Evolutionary conservation across 225 moss, liverwort and hornwort genomes (phyloP), one percentile per base, ranked within the genome.

Genomic region (Neckera pumila): DNA sequence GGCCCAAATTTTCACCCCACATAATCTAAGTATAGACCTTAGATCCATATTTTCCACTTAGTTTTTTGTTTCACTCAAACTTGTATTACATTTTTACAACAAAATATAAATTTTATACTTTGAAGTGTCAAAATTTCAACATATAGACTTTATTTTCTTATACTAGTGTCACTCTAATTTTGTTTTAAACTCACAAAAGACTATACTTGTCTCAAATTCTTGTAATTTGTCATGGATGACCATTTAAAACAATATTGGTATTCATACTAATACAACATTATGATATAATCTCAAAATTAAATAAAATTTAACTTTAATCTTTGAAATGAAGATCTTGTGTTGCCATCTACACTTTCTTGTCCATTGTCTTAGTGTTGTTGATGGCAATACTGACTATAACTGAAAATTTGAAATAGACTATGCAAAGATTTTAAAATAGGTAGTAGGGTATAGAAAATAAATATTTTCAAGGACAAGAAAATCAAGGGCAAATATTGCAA

Each of bases 321-420:
- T 62, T 0, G 3, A 62, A 16, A 2, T 62, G 2, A 30, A 8
- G 31, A 16, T 31, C 62, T 30, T 31, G 2, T 1, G 2, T 1
- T 62, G 16, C 8, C 15, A 31, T 62, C 3, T 0, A 1, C n/a
- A n/a, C n/a, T 1, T 62, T 1, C 7, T 62, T 61, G 31, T 62
- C 14, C 4, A 62, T 30, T 62, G 31, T 62, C 4, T 15, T 16
- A 62, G 62, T 62, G 16, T 62, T 0, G 0, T 62, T 8, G 3
- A 31, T 31, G 31, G 62, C 3, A 62, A 62, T 62, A 62, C 2
- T 4, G 1, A 62, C 15, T 31, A 62, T 15, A 62, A 4, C 31
- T 62, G 31, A 62, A 62, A 62, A 8, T 62, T 64, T 64, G 17
- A 17, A 17, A 33, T 64, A n/a, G n/a, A n/a, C n/a, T n/a, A 33